Conservation (phyloP, 1,284 basidiomycete genomes). For the Anthracocystis panici-leucophaei region DNA sequence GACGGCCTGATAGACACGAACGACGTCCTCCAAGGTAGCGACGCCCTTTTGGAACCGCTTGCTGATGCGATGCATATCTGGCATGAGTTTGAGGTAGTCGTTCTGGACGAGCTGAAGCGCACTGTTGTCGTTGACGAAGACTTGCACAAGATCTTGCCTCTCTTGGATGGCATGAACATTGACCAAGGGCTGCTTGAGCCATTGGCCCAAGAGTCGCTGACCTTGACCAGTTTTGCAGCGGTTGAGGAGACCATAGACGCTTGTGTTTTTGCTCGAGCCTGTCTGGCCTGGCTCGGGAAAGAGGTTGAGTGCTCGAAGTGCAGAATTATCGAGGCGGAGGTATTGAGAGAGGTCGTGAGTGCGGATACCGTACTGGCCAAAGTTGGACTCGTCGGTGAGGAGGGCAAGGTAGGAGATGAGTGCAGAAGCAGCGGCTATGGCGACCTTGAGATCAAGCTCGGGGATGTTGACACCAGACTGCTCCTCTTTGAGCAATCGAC, state of each 20-base stretch:
- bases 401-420: constrained; percentile 86
- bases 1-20: constrained; percentile 85
- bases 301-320: constrained; percentile 88
- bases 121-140: constrained; percentile 83
- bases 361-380: constrained; percentile 82
- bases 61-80: constrained; percentile 91
- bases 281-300: constrained; percentile 75
- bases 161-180: constrained; percentile 88
- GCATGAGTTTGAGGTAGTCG: constrained; percentile 88
- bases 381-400: constrained; percentile 83
- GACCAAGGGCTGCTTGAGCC: constrained; percentile 96
- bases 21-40: constrained; percentile 92
- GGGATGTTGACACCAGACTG: constrained; percentile 70
- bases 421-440: constrained; percentile 84
- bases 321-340: constrained; percentile 95
- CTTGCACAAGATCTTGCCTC: constrained; percentile 77
- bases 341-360: constrained; percentile 93
- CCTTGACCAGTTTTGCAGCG: constrained; percentile 97
- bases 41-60: constrained; percentile 89
- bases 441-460: constrained; percentile 82
- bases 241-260: constrained; percentile 88
- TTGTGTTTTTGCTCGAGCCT: constrained; percentile 70
- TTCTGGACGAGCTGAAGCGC: constrained; percentile 81
- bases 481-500: constrained; percentile 76
- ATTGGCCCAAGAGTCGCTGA: constrained; percentile 86